Conservation (phyloP, 208 protist genomes). For the Borovskyia barvae region DNA sequence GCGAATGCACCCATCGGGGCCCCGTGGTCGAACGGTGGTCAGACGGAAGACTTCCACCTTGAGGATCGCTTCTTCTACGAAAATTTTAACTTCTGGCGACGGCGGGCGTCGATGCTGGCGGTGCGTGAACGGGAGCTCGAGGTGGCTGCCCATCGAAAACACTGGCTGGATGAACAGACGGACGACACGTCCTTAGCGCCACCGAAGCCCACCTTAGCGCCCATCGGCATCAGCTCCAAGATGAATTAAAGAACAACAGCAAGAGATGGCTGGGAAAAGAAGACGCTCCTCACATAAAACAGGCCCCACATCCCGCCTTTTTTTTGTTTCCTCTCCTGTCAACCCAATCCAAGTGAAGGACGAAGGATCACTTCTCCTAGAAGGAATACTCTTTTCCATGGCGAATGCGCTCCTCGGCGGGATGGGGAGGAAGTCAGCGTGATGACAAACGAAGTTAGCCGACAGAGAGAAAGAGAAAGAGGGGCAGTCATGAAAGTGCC, state of each 20-base stretch:
- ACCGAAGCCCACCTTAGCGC: slow-evolving; percentile 78
- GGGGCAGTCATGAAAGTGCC: no score
- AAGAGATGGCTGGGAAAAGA: no score
- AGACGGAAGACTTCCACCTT: slow-evolving; percentile 90
- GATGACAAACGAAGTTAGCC: no score
- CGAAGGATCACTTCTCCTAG: no score
- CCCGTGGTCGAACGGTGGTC: slow-evolving; percentile 85
- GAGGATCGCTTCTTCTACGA: slow-evolving; percentile 91
- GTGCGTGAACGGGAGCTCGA: slow-evolving; percentile 80
- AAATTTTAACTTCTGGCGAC: slow-evolving; percentile 84
- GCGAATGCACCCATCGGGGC: slow-evolving; percentile 84
- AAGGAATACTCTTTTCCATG: no score
- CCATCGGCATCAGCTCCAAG: slow-evolving; percentile 50
- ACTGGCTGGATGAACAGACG: slow-evolving; percentile 63
- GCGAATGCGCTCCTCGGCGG: no score
- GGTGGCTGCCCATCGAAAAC: slow-evolving; percentile 65
- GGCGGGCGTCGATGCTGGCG: slow-evolving; percentile 78
- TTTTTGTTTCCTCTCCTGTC: no score
- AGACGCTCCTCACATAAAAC: no score
- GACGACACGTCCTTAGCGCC: slow-evolving; percentile 31
- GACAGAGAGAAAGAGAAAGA: no score
- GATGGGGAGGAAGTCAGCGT: no score
- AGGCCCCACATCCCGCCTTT: no score
- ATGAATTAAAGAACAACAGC: slow-evolving; percentile 17
- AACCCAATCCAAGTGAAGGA: no score